Percentiles rank a stretch among this genome's conserved stretches.
Evolutionary conservation across 2,329 filamentous ascomycete genomes (phyloP).

Genomic region (Curvularia verruculosa): DNA sequence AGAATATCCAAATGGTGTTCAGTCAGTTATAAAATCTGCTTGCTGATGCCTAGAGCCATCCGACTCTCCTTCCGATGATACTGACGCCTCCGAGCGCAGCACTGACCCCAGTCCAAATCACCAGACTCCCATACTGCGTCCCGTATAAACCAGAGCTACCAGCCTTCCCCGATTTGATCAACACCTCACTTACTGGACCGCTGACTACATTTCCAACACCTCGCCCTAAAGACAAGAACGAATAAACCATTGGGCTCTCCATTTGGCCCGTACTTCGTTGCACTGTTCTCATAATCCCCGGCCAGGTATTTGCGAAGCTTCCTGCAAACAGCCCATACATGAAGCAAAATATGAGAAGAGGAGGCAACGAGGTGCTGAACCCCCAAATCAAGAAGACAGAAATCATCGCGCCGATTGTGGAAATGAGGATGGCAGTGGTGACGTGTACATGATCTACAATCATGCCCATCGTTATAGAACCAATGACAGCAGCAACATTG

Average conservation of each 20-base stretch:
- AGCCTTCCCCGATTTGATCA: slow-evolving; percentile 37
- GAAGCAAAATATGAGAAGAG: slow-evolving; percentile 43
- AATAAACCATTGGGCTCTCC: slow-evolving; percentile 54
- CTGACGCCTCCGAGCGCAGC: slow-evolving; percentile 42
- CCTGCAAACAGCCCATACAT: slow-evolving; percentile 48
- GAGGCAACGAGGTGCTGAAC: slow-evolving; percentile 45
- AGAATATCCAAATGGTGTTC: too few relatives aligned
- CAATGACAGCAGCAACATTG: slow-evolving; percentile 46
- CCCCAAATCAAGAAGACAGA: slow-evolving; percentile 58
- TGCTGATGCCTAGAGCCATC: background rate
- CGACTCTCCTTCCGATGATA: slow-evolving; percentile 25
- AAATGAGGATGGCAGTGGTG: slow-evolving; percentile 52
- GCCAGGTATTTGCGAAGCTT: slow-evolving; percentile 32
- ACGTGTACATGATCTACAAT: slow-evolving; percentile 52
- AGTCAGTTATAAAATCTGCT: background rate
- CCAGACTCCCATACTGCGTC: slow-evolving; percentile 50
- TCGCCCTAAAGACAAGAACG: slow-evolving; percentile 53
- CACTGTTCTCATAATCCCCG: slow-evolving; percentile 35
- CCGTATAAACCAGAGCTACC: slow-evolving; percentile 45
- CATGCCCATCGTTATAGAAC: slow-evolving; percentile 46
- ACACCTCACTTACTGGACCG: slow-evolving; percentile 57
- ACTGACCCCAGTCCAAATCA: slow-evolving; percentile 52
- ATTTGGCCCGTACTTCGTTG: slow-evolving; percentile 21
- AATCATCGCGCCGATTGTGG: slow-evolving; percentile 49
- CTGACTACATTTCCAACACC: slow-evolving; percentile 59